These are phyloP conservation scores for Candida nitratophila DNA, from an alignment of 805 yeast species.

Conservation along the genomic window DNA sequence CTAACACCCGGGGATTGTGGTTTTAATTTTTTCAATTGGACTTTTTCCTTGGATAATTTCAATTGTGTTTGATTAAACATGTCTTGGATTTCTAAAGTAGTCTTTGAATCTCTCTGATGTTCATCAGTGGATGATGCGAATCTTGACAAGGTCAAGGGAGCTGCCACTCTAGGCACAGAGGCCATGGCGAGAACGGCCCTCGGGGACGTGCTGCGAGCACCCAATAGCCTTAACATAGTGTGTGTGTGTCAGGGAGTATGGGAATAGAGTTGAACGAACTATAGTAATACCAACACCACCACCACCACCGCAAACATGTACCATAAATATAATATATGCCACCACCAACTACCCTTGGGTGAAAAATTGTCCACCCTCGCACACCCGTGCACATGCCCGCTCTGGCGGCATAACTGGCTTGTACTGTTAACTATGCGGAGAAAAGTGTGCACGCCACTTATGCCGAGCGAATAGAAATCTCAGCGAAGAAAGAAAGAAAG, in stretches of 20 bases:
- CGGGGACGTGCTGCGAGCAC: neutral
- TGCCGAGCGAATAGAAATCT: slow-evolving; percentile 22
- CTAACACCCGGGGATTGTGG: slow-evolving; percentile 83
- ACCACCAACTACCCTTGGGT: too few species aligned
- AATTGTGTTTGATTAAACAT: slow-evolving; percentile 63
- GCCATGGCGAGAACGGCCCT: too few species aligned
- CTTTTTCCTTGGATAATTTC: slow-evolving; percentile 62
- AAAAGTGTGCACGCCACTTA: slow-evolving; percentile 12
- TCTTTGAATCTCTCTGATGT: slow-evolving; percentile 36
- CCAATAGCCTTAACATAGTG: neutral
- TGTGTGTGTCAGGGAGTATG: too few species aligned
- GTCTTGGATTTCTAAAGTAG: slow-evolving; percentile 78
- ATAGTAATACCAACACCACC: too few species aligned
- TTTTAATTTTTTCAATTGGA: slow-evolving; percentile 65
- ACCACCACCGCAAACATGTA: too few species aligned
- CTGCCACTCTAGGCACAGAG: too few species aligned
- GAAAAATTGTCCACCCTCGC: neutral
- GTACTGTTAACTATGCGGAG: too few species aligned
- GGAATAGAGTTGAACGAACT: too few species aligned
- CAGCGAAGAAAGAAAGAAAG: slow-evolving; percentile 1
- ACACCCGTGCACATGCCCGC: too few species aligned
- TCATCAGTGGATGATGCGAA: slow-evolving; percentile 4
- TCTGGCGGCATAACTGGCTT: too few species aligned
- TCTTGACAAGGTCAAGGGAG: neutral
- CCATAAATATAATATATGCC: too few species aligned